A percentile compares a stretch with the other conserved stretches of the same genome.
These are phyloP conservation scores for Annulohypoxylon maeteangense DNA, from an alignment of 495 filamentous ascomycete species.

Conservation along the genomic window DNA sequence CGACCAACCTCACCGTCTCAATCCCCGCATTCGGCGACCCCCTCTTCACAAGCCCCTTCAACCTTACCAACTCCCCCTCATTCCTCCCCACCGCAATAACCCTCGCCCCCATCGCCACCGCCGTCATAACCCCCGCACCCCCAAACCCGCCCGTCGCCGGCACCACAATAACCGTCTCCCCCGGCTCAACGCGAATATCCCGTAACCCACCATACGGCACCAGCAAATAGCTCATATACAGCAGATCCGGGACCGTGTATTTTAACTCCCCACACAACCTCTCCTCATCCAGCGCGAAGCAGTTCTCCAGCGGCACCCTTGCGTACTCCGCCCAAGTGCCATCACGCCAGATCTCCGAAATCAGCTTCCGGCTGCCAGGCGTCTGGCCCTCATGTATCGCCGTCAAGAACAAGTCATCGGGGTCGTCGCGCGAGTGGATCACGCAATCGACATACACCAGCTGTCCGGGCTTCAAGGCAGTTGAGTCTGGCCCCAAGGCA, in stretches of 20 bases:
- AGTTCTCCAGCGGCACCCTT: conserved; percentile 63
- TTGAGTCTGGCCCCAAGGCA: conserved; percentile 58
- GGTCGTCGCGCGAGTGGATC: conserved; percentile 59
- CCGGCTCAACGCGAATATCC: conserved; percentile 61
- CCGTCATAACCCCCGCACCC: conserved; percentile 57
- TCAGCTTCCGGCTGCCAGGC: conserved; percentile 34
- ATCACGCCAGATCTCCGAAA: conserved; percentile 29
- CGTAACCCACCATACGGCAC: conserved; percentile 63
- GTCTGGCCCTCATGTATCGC: conserved; percentile 48
- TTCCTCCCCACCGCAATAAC: conserved; percentile 65
- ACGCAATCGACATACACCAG: conserved; percentile 59
- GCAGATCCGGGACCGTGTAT: conserved; percentile 48
- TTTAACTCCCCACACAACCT: conserved; percentile 48
- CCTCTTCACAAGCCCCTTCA: conserved; percentile 39
- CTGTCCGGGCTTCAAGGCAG: conserved; percentile 51
- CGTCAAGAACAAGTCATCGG: conserved; percentile 45
- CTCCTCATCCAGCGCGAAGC: conserved; percentile 54
- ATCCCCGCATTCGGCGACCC: conserved; percentile 34
- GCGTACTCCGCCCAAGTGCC: conserved; percentile 59
- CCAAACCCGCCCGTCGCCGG: conserved; percentile 64
- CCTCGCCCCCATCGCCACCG: conserved; percentile 62
- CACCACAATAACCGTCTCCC: conserved; percentile 62
- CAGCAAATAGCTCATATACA: conserved; percentile 40
- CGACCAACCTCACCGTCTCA: conserved; percentile 53
- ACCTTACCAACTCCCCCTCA: conserved; percentile 42